Percentiles rank a stretch among this genome's conserved stretches.
These are phyloP conservation scores for Juglanconis oblonga DNA, from an alignment of 2,329 filamentous ascomycete species.

Conservation along the genomic window DNA sequence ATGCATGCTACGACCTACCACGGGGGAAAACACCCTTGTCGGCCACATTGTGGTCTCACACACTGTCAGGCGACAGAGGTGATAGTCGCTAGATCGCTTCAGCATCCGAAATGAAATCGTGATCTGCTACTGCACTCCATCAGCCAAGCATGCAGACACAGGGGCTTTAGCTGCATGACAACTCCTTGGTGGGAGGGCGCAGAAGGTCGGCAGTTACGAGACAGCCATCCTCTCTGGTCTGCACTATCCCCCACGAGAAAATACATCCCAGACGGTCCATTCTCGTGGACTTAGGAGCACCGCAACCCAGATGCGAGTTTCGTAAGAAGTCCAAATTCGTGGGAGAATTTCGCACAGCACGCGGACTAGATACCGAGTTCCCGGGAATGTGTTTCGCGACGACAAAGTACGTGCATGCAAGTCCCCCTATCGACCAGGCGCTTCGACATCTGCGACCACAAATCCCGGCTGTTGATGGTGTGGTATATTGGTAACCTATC, in stretches of 20 bases:
- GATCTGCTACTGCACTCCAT: not conserved
- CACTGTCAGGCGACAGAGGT: not conserved
- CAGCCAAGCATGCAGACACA: conserved; percentile 5
- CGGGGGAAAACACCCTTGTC: not conserved
- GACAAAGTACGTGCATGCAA: conserved; percentile 9
- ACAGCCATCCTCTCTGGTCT: not conserved
- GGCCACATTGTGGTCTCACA: not conserved
- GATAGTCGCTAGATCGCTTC: not conserved
- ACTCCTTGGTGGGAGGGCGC: not conserved
- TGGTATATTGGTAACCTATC: conserved; percentile 27
- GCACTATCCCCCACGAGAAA: not conserved
- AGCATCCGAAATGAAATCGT: not conserved
- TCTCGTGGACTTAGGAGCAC: too few species aligned
- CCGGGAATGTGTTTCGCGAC: not conserved
- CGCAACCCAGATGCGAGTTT: too few species aligned
- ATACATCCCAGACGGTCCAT: too few species aligned
- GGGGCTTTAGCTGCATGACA: not conserved
- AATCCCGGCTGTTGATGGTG: conserved; percentile 10
- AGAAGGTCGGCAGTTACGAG: conserved; percentile 2
- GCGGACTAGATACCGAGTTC: too few species aligned
- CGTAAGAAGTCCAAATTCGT: too few species aligned
- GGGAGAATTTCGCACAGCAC: too few species aligned
- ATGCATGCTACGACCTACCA: not conserved
- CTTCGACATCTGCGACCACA: conserved; percentile 12
- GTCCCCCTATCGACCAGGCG: conserved; percentile 3